Conservation (phyloP, 2,329 filamentous ascomycete species). For the Scolecobasidium constrictum region DNA sequence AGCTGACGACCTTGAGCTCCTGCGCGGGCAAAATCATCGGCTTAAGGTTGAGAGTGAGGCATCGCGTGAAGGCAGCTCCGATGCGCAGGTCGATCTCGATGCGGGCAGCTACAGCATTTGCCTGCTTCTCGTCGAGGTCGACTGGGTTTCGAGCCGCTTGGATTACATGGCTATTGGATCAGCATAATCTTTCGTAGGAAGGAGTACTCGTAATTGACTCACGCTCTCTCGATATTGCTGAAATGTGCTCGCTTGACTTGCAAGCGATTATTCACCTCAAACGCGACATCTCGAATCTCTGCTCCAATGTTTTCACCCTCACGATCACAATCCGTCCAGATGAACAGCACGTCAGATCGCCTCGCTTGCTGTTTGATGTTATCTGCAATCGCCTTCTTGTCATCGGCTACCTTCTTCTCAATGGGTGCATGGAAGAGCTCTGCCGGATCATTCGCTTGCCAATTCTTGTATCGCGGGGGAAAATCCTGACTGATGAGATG, state of each 20-base stretch:
- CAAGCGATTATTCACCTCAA: conserved; percentile 60
- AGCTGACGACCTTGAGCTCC: conserved; percentile 55
- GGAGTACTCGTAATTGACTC: conserved; percentile 25
- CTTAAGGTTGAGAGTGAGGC: conserved; percentile 71
- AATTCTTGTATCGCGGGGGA: conserved; percentile 59
- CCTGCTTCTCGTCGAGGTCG: conserved; percentile 72
- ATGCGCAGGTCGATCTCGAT: conserved; percentile 89
- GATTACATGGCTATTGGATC: conserved; percentile 60
- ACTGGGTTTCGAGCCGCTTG: conserved; percentile 69
- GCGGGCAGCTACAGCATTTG: conserved; percentile 74
- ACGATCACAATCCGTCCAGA: conserved; percentile 98
- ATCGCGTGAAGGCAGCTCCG: conserved; percentile 83
- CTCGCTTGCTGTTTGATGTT: conserved; percentile 77
- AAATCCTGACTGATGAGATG: conserved; percentile 82
- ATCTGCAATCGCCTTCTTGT: conserved; percentile 64
- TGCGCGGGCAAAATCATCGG: conserved; percentile 54
- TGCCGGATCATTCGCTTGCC: conserved; percentile 70
- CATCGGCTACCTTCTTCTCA: conserved; percentile 50
- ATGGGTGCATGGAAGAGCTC: conserved; percentile 75
- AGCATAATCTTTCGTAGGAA: not conserved
- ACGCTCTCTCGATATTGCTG: conserved; percentile 92
- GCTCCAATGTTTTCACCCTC: conserved; percentile 95
- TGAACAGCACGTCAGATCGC: conserved; percentile 65
- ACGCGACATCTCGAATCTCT: conserved; percentile 76
- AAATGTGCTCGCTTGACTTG: conserved; percentile 80